Base-by-base conservation (phyloP, 2,329 filamentous ascomycete genomes). In the Stagonosporopsis rhizophila region DNA sequence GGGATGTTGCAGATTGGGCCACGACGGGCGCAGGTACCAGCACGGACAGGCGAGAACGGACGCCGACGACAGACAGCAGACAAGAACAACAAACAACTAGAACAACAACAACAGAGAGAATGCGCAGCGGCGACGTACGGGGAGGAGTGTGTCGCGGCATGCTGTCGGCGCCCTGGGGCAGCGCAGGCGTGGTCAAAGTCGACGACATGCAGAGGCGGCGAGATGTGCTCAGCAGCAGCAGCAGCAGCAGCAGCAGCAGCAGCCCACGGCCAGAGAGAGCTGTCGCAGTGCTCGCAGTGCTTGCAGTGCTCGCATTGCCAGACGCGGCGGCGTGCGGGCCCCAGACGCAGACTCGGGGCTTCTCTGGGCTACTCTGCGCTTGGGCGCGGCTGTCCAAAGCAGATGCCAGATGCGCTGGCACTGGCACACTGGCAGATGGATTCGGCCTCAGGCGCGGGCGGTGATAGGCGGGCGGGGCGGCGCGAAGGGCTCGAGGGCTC, bases 91-190 rank as follows among this genome's bases (percentile, higher is more conserved):
- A n/a, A n/a, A n/a, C n/a, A n/a, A n/a, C n/a, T n/a, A n/a, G n/a
- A n/a, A n/a, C n/a, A n/a, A n/a, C n/a, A n/a, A n/a, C n/a, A n/a
- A n/a, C n/a, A n/a, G n/a, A n/a, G n/a, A n/a, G n/a, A n/a, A n/a
- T n/a, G n/a, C n/a, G n/a, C n/a, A n/a, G n/a, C n/a, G n/a, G n/a
- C n/a, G n/a, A n/a, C n/a, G 74, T 87, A 88, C 86, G 81, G 75
- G 83, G 82, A 65, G 83, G 71, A 61, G 51, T 71, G 66, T 72
- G 70, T 63, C 67, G 71, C 55, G 74, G 72, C 71, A 73, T 75
- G 52, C 52, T 66, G 63, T 60, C 63, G 69, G 68, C 64, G 67
- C 64, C 68, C 66, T 67, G 56, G 48, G 59, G 50, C 50, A 53
- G 46, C 52, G 48, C 48, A 30, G 23, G 7, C 23, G 4, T 25